Conservation (phyloP, 495 filamentous ascomycete species). For the Pseudevernia furfuracea region DNA sequence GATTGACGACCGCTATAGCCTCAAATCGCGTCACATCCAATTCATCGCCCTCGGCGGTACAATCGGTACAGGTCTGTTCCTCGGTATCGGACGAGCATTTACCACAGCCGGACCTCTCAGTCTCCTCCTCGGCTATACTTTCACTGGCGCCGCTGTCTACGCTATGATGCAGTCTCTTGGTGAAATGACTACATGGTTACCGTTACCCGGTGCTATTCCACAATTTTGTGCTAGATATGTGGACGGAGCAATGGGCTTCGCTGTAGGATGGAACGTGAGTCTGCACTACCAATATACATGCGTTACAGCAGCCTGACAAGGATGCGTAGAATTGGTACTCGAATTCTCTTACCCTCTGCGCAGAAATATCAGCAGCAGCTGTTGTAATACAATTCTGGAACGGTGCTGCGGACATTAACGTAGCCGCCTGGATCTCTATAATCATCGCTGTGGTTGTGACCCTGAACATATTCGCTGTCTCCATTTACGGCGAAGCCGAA, state of each 20-base stretch:
- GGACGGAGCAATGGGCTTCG: constrained; percentile 67
- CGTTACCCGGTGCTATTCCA: constrained; percentile 68
- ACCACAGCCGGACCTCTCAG: constrained; percentile 56
- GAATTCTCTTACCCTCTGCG: constrained; percentile 57
- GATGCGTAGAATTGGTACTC: constrained; percentile 42
- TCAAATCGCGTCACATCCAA: constrained; percentile 45
- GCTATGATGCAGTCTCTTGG: constrained; percentile 51
- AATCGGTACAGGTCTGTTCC: constrained; percentile 69
- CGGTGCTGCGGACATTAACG: constrained; percentile 37
- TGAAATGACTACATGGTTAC: constrained; percentile 70
- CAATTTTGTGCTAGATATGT: constrained; percentile 66
- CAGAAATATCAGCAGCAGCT: constrained; percentile 68
- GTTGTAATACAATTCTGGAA: constrained; percentile 74
- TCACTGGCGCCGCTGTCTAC: constrained; percentile 58
- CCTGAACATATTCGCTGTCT: constrained; percentile 61
- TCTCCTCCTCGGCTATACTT: constrained; percentile 60
- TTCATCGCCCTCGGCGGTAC: constrained; percentile 58
- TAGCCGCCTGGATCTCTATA: constrained; percentile 67
- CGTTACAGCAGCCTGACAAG: constrained; percentile 1
- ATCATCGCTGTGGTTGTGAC: constrained; percentile 62
- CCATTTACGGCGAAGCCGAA: constrained; percentile 64
- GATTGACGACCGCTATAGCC: constrained; percentile 16
- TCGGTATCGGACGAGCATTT: constrained; percentile 59
- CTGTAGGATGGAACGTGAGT: constrained; percentile 70
- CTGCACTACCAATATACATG: constrained; percentile 2